Evolutionary conservation across 495 filamentous ascomycete species (phyloP), one percentile per base, ranked within the genome.

Genomic region (Trichoderma orchidacearum): DNA sequence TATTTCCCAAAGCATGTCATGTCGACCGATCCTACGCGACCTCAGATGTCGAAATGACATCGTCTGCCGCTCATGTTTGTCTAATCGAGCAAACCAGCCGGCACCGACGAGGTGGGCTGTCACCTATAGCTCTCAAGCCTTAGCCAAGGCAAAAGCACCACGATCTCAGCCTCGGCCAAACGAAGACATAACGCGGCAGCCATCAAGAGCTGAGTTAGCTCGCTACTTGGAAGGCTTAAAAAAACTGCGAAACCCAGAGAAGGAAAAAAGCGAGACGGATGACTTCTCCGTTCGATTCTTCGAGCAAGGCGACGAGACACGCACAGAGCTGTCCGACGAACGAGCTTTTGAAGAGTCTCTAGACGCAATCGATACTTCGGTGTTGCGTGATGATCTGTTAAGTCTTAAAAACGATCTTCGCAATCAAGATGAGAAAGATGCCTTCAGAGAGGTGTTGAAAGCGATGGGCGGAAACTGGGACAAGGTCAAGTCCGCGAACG

Each of bases 231-330:
- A 48, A 25, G 41, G 41, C 21, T 23, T 48, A 1, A 48, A 48
- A 13, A 48, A 13, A 9, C 41, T 48, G 1, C 41, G 15, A 11
- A 5, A 18, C 12, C 21, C 41, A 8, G 41, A 48, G 9, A 48
- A 48, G 41, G 21, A 4, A 7, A 23, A 48, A 23, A 27, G 13
- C 5, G 13, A 48, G 3, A 23, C 11, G 12, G 51, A 35, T 7
- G 53, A 55, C 30, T 55, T 35, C 17, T 35, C 53, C 8, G 31
- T 55, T 17, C 30, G 31, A 28, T 55, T 55, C 53, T 55, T 35
- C 53, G 53, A 55, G 53, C 53, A 55, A 31, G 53, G 32, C 29
- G 53, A 34, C n/a, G 18, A 25, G 17, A 34, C 12, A 17, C 30
- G 30, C 3, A 35, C 17, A 15, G 32, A 55, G 21, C 18, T 55